Evolutionary conservation across 2,329 filamentous ascomycete genomes (phyloP).

Genomic region (Cercospora zeina): DNA sequence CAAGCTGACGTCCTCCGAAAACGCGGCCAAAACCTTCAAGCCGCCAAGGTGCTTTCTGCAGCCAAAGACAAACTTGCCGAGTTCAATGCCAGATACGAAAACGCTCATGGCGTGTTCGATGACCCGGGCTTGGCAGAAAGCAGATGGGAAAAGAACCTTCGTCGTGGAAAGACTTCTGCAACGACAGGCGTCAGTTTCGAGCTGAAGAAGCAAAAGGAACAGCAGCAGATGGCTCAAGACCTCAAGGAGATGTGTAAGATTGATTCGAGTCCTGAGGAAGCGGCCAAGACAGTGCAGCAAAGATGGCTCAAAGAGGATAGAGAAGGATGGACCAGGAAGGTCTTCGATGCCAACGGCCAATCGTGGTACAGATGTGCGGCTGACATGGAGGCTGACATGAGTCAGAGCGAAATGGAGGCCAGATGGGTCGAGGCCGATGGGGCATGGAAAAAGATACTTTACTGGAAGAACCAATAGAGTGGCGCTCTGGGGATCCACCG

Average conservation of each 20-base stretch:
- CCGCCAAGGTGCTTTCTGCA: neutral
- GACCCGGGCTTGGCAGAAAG: neutral
- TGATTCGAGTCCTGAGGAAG: neutral
- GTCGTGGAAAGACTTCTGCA: neutral
- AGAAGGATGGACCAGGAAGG: neutral
- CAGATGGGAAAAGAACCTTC: neutral
- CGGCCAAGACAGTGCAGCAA: neutral
- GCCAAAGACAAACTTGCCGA: neutral
- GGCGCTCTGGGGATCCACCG: neutral
- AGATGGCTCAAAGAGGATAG: neutral
- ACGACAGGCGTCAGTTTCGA: neutral
- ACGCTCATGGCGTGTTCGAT: neutral
- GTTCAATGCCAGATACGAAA: neutral
- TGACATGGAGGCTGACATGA: neutral
- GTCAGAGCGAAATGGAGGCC: neutral
- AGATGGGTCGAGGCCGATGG: neutral
- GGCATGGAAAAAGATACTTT: neutral
- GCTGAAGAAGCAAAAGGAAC: constrained; percentile 1
- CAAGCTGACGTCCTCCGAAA: neutral
- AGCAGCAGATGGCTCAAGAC: neutral
- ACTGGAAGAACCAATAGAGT: neutral
- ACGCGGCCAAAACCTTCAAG: neutral
- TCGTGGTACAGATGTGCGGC: neutral
- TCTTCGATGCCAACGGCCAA: neutral
- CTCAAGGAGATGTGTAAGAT: neutral